A percentile compares a stretch with the other conserved stretches of the same genome.
phyloP scores from a whole-genome alignment of 441 rosid genomes.

The Eruca vesicaria region DNA sequence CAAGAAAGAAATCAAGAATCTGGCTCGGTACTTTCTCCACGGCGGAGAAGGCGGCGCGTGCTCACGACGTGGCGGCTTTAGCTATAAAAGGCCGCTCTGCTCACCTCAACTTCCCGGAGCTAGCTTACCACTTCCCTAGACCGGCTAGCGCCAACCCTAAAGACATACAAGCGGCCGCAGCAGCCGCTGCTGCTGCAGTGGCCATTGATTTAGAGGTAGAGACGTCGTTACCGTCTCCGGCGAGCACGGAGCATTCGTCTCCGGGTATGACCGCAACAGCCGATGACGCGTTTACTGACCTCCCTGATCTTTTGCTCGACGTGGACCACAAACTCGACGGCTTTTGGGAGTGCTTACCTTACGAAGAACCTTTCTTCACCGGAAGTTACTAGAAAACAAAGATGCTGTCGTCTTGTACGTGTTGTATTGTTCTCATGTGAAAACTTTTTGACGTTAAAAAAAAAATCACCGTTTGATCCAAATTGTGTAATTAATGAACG shows the following conservation, averaged over 20 bases:
- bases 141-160: constrained; percentile 54
- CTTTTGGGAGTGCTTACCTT: constrained; percentile 42
- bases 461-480: constrained; percentile 2
- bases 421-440: neutral
- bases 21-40: constrained; percentile 70
- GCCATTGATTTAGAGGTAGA: constrained; percentile 24
- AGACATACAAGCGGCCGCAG: constrained; percentile 60
- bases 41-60: constrained; percentile 76
- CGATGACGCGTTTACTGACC: constrained; percentile 59
- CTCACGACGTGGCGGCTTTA: constrained; percentile 70
- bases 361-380: constrained; percentile 37
- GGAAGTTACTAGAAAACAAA: constrained; percentile 19
- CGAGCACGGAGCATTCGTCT: constrained; percentile 24
- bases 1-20: constrained; percentile 67
- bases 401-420: constrained; percentile 28
- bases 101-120: constrained; percentile 62
- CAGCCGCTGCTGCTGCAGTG: constrained; percentile 53
- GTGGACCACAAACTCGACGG: constrained; percentile 40
- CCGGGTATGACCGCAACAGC: constrained; percentile 15
- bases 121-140: constrained; percentile 52
- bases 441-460: constrained; percentile 4
- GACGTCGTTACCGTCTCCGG: constrained; percentile 31
- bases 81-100: constrained; percentile 62
- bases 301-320: constrained; percentile 62
- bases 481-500: constrained; percentile 6